Evolutionary conservation across 1,139 yeast genomes (phyloP).

Genomic region (Debaryomycetaceae sp.): DNA sequence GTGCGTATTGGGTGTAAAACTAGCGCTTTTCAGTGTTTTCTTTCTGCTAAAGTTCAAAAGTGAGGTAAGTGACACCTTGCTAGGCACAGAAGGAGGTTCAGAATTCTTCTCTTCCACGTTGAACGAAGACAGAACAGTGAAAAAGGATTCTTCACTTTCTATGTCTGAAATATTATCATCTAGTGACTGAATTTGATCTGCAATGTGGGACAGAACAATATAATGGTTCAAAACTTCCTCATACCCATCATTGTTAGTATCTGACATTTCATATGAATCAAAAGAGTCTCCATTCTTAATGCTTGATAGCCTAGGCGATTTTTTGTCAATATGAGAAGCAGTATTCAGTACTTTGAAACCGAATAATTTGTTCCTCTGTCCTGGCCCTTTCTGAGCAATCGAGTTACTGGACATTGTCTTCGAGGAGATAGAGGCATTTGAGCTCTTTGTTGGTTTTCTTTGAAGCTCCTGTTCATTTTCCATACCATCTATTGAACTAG

Average conservation of each 20-base stretch:
- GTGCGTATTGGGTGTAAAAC: slow-evolving; percentile 3
- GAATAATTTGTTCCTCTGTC: background rate
- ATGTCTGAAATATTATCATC: slow-evolving; percentile 20
- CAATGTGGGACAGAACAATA: background rate
- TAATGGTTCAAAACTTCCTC: background rate
- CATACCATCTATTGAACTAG: slow-evolving; percentile 10
- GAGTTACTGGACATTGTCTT: background rate
- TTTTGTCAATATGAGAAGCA: background rate
- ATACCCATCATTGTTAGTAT: background rate
- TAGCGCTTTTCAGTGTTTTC: background rate
- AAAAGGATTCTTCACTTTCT: slow-evolving; percentile 31
- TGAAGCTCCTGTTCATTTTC: slow-evolving; percentile 22
- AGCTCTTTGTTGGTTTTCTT: slow-evolving; percentile 24
- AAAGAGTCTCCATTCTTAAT: background rate
- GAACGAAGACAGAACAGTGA: slow-evolving; percentile 35
- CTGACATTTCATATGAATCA: background rate
- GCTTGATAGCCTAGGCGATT: background rate
- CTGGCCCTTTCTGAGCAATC: background rate
- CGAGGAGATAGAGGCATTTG: slow-evolving; percentile 6
- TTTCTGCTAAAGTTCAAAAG: background rate
- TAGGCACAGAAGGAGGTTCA: background rate
- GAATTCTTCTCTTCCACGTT: slow-evolving; percentile 15
- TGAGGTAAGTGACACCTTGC: background rate
- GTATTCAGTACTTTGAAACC: background rate
- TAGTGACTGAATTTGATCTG: slow-evolving; percentile 6